Percentiles rank a stretch among this genome's conserved stretches.
Conservation (phyloP, 306 rosid species). For the Comarum palustre region DNA sequence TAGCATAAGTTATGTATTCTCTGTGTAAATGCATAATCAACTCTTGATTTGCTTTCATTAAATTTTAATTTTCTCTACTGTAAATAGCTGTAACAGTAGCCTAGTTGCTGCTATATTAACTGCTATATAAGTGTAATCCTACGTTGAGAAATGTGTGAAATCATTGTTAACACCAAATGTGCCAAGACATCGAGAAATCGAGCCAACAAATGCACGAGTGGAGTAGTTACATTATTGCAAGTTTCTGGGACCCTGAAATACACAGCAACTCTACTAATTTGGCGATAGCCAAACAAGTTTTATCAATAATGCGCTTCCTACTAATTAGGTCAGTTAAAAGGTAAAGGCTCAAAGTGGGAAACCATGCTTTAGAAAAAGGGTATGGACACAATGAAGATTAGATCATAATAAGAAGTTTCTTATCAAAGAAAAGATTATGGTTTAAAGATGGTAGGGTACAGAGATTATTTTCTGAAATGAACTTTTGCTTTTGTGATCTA, state of each 20-base stretch:
- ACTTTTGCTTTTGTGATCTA: conserved; percentile 35
- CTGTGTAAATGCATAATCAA: too few species aligned
- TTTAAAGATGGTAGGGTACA: conserved; percentile 43
- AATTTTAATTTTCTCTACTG: too few species aligned
- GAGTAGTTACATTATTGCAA: background rate
- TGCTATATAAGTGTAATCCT: too few species aligned
- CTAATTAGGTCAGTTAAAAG: conserved; percentile 23
- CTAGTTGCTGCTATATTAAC: too few species aligned
- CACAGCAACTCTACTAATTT: background rate
- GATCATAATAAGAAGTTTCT: conserved; percentile 37
- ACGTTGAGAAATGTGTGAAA: too few species aligned
- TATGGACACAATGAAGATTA: conserved; percentile 32
- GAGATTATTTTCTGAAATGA: conserved; percentile 23
- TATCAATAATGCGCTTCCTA: background rate
- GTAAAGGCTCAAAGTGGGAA: conserved; percentile 22
- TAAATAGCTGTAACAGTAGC: too few species aligned
- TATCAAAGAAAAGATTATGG: conserved; percentile 27
- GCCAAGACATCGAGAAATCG: background rate
- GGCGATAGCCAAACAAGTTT: background rate
- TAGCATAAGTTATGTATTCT: too few species aligned
- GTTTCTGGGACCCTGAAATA: background rate
- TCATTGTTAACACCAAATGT: background rate
- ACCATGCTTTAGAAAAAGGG: conserved; percentile 34
- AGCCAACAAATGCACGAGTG: background rate
- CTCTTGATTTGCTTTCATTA: too few species aligned